Base-by-base conservation (phyloP, 2,329 filamentous ascomycete genomes). In the Trematosphaeria pertusa region DNA sequence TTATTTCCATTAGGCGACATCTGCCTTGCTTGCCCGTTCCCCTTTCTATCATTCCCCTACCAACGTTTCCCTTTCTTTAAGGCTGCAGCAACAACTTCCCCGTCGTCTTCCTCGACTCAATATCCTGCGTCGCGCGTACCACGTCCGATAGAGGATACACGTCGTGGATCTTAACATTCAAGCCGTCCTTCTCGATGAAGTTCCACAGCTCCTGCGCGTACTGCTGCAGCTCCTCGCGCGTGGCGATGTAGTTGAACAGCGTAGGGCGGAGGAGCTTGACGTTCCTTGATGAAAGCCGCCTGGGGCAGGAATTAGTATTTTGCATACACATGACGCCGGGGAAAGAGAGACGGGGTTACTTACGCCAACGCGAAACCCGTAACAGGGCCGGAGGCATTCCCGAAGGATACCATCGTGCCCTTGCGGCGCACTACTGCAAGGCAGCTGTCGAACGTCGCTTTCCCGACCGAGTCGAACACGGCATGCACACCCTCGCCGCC, bases 381-480 rank as follows among this genome's bases (percentile, higher is more conserved):
- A 1, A 94, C 88, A 3, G 88, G 81, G 4, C 91, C 92, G 72
- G 85, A 82, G 6, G 89, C 88, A 73, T 95, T 95, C 3, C 91
- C 91, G 73, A 92, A 95, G 37, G 84, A 87, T 19, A 91, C 80
- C 61, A 96, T 73, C 1, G 80, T 87, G 4, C 91, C 92, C 76
- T 95, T 95, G 54, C 86, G 72, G 58, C 86, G 88, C 43, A 93
- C 79, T 59, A 85, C 82, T 55, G 91, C 84, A 54, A 96, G 69
- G 62, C 87, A 87, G 15, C 83, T 79, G 58, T 96, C 89, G 74
- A 94, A 96, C 0, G 92, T 96, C 37, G 81, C 80, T 75, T 90
- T 90, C 10, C 91, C 92, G 2, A 96, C 89, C 5, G 89, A 88
- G 67, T 96, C 91, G 67, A 91, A 95, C 20, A 96, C 87, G 8